Base-by-base conservation (phyloP, 2,329 filamentous ascomycete genomes). In the Amesomyces nigricolor region DNA sequence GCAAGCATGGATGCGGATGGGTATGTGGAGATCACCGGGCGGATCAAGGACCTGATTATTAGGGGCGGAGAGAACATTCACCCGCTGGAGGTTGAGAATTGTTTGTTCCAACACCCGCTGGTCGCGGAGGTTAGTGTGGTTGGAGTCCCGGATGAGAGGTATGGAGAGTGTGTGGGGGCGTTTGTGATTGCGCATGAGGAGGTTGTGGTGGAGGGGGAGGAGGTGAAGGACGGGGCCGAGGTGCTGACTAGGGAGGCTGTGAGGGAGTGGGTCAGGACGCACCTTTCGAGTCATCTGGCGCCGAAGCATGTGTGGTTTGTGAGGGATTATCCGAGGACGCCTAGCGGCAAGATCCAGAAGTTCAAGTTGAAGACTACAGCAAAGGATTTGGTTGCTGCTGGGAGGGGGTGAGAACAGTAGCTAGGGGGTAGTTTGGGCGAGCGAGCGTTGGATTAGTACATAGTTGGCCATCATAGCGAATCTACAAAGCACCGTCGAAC, bases 321-420 rank as follows among this genome's bases (percentile, higher is more conserved):
- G 0, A 78, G 85, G 0, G 81, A 84, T n/a, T 95, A 89, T 68
- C 92, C 92, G 17, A 96, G 96, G 79, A 99, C 94, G 37, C 88
- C 91, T 5, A 96, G 90, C 69, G 92, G 92, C 22, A 99, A 99
- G 81, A 91, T 97, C 54, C 90, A 96, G 74, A 96, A 97, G 74
- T 96, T 88, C 69, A 92, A 87, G 74, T 70, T 97, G 65, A 81
- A 82, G 66, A 87, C 91, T 14, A 74, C 79, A 65, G 91, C 77
- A 1, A 70, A 67, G 62, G 68, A 72, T 60, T 48, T 73, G 7
- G 17, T 61, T 5, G 44, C 45, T 42, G 58, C 38, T 3, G 54
- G 46, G 45, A 43, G 14, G 47, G 49, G 51, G 39, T 35, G 11
- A 13, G 32, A 26, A 26, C 32, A 13, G 32, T 9, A 35, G 8